A percentile compares a stretch with the other conserved stretches of the same genome.
These are phyloP conservation scores for Botrytis byssoidea DNA, from an alignment of 2,329 filamentous ascomycete genomes.

Conservation along the genomic window DNA sequence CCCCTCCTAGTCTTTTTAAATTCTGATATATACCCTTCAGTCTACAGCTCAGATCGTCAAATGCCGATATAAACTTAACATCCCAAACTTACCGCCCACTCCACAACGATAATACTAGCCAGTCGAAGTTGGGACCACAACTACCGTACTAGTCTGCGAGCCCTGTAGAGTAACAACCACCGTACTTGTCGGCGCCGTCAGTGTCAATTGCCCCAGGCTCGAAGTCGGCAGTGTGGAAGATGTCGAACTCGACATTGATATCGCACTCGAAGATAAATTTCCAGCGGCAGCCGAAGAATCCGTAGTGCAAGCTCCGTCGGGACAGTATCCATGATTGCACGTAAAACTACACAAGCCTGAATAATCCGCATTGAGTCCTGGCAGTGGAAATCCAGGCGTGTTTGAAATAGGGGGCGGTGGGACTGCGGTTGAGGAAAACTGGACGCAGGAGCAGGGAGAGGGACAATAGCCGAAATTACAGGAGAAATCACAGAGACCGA, in stretches of 20 bases:
- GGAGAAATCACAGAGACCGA: constrained; percentile 41
- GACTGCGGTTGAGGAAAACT: constrained; percentile 24
- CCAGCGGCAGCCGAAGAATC: neutral
- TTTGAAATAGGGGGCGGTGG: constrained; percentile 34
- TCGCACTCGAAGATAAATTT: neutral
- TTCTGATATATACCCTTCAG: neutral
- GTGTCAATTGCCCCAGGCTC: neutral
- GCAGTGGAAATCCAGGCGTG: constrained; percentile 39
- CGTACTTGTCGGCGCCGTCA: constrained; percentile 6
- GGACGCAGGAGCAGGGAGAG: constrained; percentile 30
- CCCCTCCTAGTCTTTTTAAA: too few relatives aligned
- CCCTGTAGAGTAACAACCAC: constrained; percentile 8
- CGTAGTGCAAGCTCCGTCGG: constrained; percentile 8
- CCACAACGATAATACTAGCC: neutral
- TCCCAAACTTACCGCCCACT: neutral
- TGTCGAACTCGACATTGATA: neutral
- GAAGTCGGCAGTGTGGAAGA: neutral
- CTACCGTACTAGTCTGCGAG: neutral
- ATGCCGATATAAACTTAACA: neutral
- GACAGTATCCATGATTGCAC: constrained; percentile 46
- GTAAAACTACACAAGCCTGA: constrained; percentile 48
- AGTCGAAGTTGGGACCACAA: neutral
- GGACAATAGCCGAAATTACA: constrained; percentile 35
- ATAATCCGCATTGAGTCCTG: constrained; percentile 42
- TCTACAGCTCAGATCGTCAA: neutral